phyloP scores from a whole-genome alignment of 345 rosid genomes.

The Linum usitatissimum region DNA sequence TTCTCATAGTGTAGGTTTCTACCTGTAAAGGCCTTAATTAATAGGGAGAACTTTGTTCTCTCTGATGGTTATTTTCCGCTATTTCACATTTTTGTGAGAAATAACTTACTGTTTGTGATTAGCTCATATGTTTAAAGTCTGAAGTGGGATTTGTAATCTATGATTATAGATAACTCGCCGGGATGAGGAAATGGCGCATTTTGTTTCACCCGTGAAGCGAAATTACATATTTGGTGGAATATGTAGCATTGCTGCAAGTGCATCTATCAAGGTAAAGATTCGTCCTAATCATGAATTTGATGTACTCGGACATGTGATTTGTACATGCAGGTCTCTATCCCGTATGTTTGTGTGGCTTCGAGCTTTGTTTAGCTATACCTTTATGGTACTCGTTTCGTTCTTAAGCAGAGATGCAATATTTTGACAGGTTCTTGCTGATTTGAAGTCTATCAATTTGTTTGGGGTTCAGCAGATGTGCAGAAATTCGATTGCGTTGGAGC shows the following conservation, averaged over 20 bases:
- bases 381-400: not conserved
- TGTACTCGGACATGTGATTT: not conserved
- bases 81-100: too few species aligned
- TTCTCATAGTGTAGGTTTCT: too few species aligned
- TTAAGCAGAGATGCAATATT: conserved; percentile 15
- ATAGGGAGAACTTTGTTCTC: too few species aligned
- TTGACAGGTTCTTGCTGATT: conserved; percentile 67
- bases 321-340: conserved; percentile 4
- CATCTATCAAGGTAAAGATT: conserved; percentile 68
- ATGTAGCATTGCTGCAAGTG: conserved; percentile 71
- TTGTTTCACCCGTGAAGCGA: conserved; percentile 55
- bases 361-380: not conserved
- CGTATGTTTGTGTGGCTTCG: not conserved
- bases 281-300: conserved; percentile 3
- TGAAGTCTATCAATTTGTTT: conserved; percentile 83
- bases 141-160: not conserved
- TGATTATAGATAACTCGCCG: conserved; percentile 67
- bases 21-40: too few species aligned
- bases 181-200: conserved; percentile 94
- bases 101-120: too few species aligned
- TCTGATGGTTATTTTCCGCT: too few species aligned
- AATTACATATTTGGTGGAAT: conserved; percentile 96
- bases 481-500: conserved; percentile 91
- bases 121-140: too few species aligned
- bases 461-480: conserved; percentile 99